Base-by-base conservation (phyloP, 139 green algal genomes). In the Tetradesmus obliquus region DNA sequence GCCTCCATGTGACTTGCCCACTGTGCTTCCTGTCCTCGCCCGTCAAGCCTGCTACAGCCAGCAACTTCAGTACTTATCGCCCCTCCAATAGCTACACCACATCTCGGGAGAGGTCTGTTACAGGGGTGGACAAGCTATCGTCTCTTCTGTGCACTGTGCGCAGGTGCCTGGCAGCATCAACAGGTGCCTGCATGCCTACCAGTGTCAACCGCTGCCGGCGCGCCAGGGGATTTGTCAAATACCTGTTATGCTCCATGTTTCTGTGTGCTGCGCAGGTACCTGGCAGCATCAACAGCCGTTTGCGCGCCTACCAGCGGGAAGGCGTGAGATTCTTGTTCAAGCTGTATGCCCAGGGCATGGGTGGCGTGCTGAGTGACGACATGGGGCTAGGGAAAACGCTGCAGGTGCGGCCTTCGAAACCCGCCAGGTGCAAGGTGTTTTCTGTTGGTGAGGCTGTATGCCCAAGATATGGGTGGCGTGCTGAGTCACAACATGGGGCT, bases 371-470 rank as follows among this genome's bases (percentile, higher is more conserved):
- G 5, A 62, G 55, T 76, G 74, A 79, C 10, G 97, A 99, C 91
- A 99, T 99, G 98, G 94, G 96, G 20, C 95, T 99, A 45, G 97
- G 97, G 54, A 99, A 99, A 94, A 99, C 98, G n/a, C 97, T 99
- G 62, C 98, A 99, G 95, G 95, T 96, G 79, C 15, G 19, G 72
- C 19, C 19, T 81, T 55, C 20, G 6, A n/a, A 17, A 32, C 2
- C 20, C n/a, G 57, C 3, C n/a, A 24, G 57, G 12, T 60, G 54
- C 6, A 5, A 3, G 22, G 15, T n/a, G n/a, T 4, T 55, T 80
- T 45, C 32, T 3, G 66, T 15, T 69, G 86, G 5, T 17, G 45
- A 54, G 94, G 96, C 55, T 45, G 32, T 45, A 45, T 45, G 32
- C 32, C 32, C 32, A 45, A 45, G 32, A 45, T 45, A 45, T 45